These are phyloP conservation scores for Ceratocystis destructans DNA, from an alignment of 2,329 filamentous ascomycete genomes.

Conservation along the genomic window DNA sequence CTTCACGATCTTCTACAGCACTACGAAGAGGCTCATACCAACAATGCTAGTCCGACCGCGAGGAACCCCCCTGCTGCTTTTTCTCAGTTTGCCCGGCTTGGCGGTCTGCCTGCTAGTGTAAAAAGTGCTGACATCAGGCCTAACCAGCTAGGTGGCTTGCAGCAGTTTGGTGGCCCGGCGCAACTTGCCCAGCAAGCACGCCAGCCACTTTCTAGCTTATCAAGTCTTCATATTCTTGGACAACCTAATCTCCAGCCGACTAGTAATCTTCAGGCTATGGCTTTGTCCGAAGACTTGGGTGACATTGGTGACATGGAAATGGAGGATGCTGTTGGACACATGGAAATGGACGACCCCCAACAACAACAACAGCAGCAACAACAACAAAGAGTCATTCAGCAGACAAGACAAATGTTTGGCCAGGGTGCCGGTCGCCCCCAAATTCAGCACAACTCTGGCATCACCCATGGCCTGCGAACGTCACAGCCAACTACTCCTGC, in stretches of 20 bases:
- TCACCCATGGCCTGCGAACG: slow-evolving; percentile 64
- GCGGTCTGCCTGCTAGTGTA: slow-evolving; percentile 2
- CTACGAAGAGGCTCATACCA: slow-evolving; percentile 88
- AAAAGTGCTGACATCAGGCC: slow-evolving; percentile 10
- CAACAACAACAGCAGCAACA: slow-evolving; percentile 22
- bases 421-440: slow-evolving; percentile 51
- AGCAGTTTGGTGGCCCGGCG: slow-evolving; percentile 18
- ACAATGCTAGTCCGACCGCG: slow-evolving; percentile 36
- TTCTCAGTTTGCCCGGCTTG: slow-evolving; percentile 27
- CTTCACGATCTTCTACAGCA: slow-evolving; percentile 92
- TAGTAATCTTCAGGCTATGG: slow-evolving; percentile 28
- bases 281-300: slow-evolving; percentile 52
- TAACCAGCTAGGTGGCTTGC: slow-evolving; percentile 12
- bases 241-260: slow-evolving; percentile 33
- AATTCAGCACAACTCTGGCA: slow-evolving; percentile 64
- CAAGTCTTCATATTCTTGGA: slow-evolving; percentile 20
- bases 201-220: slow-evolving; percentile 17
- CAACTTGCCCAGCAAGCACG: slow-evolving; percentile 19
- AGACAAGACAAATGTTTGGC: slow-evolving; percentile 54
- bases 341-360: slow-evolving; percentile 50
- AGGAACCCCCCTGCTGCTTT: slow-evolving; percentile 29
- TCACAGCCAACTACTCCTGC: slow-evolving; percentile 80
- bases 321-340: slow-evolving; percentile 62
- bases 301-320: slow-evolving; percentile 91
- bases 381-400: slow-evolving; percentile 41